Base-by-base conservation (phyloP, 75 land plant genomes). In the Isoetes taiwanensis region DNA sequence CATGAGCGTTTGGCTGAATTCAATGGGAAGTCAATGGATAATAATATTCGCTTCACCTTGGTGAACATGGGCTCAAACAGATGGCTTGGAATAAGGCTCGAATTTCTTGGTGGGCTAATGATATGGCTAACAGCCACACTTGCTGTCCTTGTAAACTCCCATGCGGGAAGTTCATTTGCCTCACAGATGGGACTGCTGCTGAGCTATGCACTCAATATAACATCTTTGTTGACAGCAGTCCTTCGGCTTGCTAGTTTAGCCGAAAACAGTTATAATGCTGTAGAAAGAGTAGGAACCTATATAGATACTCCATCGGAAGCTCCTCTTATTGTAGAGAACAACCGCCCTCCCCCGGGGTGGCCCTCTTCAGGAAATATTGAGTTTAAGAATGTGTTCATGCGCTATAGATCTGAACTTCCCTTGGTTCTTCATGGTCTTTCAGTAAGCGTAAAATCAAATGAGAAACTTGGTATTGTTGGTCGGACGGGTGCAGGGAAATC, bases 401-500 rank as follows among this genome's bases (percentile, higher is more conserved):
- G 98, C 11, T 93, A 93, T 35, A 70, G 98, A 43, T 89, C 77
- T n/a, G 82, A 81, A 52, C 79, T 93, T 42, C 89, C 98, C 34
- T 77, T 85, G 23, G 98, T 93, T 19, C 65, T 93, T 29, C 80
- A 75, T 68, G 86, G 83, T 8, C 39, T 93, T 40, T 76, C 95
- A 19, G 81, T 84, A 23, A 71, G 73, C 40, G 70, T 93, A 43
- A 43, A 53, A 52, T 67, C 84, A 31, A 81, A 65, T 69, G 81
- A 89, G n/a, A 65, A 65, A 42, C 71, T 93, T 29, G 98, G 98
- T 34, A 75, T 93, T 28, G 98, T 84, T 66, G 98, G 98, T 35
- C 76, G 98, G 52, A 93, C 95, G 52, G 98, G 95, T 1, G 98
- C 98, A 32, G 95, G 98, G 31, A 93, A 93, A 37, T 86, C 95